Evolutionary conservation across 129 eudicot species (phyloP), one percentile per base, ranked within the genome.

Genomic region (Artemisia annua): DNA sequence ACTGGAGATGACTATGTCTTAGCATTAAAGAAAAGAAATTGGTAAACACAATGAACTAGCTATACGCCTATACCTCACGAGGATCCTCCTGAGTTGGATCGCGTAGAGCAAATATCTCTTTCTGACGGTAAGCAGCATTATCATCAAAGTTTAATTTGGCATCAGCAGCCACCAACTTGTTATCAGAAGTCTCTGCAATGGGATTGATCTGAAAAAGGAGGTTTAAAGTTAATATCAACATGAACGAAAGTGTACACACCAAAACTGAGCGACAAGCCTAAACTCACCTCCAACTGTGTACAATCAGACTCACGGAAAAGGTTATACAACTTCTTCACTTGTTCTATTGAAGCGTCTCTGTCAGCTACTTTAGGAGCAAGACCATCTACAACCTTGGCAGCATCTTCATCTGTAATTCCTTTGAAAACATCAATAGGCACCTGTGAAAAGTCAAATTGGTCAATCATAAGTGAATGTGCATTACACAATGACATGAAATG

Each of bases 21-120:
- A 74, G 53, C 52, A 74, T 26, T 15, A 50, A 20, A 11, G 7
- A 52, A 69, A 3, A 30, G 6, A 3, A 30, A 32, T 28, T n/a
- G 10, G 8, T 7, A 51, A 22, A 66, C 11, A 79, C 22, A 28
- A 68, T 13, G n/a, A 68, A 68, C 1, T 67, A 51, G 30, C 46
- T 30, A 0, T 28, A 28, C 32, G 32, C 32, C 32, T 68, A 50
- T 83, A 93, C 98, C 98, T 94, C 98, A 61, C 98, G 98, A 67
- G 98, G 98, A 84, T 94, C 98, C 73, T 94, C 98, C 75, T 94
- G 98, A 50, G 98, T 79, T 48, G 98, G 92, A 78, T 94, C 98
- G 26, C 97, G 98, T 48, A 86, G 87, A 70, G 92, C 81, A 86
- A 94, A 94, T 55, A 94, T 86, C 66, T 90, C 98, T 79, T 94